Evolutionary conservation across 129 eudicot genomes (phyloP), one percentile per base, ranked within the genome.

Genomic region (Daucus carota): DNA sequence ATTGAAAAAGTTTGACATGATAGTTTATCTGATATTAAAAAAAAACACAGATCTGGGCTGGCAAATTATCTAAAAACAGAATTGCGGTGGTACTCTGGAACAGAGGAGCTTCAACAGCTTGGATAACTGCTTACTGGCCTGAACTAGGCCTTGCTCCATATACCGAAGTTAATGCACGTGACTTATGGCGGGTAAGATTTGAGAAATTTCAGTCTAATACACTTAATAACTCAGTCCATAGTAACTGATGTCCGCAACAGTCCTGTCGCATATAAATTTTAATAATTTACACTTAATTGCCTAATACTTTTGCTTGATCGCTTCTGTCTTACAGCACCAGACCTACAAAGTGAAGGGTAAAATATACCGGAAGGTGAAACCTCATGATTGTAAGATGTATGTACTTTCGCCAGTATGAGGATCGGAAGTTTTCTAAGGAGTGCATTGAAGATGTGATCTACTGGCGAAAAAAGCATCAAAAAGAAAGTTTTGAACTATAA

Each of bases 1-100:
- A 52, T 1, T 22, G 20, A n/a, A 52, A 6, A 6, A 1, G 24
- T 20, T 6, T n/a, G 28, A 54, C 13, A 29, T 12, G 28, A 26
- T 68, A 33, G 5, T 68, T 17, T 20, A 20, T 38, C 8, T 24
- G 12, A 26, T 42, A 14, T 0, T n/a, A n/a, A 10, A 22, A 26
- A 65, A 32, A n/a, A 63, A 65, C 44, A 77, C 84, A 93, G 98
- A 90, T 93, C 20, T 93, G 98, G 98, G 89, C 90, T 11, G 97
- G 98, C 22, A 90, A 89, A 26, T 83, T 93, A 6, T 78, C 84
- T 41, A 59, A 60, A 50, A 80, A 81, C 15, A 88, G 88, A 83
- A 85, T 85, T 44, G 97, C 79, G 18, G 86, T 93, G 31, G 76
- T 85, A 52, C 75, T 93, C 17, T 93, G 97, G 98, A 93, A 93